Evolutionary conservation across 345 rosid genomes (phyloP), one percentile per base, ranked within the genome.

Genomic region (Dimocarpus longan): DNA sequence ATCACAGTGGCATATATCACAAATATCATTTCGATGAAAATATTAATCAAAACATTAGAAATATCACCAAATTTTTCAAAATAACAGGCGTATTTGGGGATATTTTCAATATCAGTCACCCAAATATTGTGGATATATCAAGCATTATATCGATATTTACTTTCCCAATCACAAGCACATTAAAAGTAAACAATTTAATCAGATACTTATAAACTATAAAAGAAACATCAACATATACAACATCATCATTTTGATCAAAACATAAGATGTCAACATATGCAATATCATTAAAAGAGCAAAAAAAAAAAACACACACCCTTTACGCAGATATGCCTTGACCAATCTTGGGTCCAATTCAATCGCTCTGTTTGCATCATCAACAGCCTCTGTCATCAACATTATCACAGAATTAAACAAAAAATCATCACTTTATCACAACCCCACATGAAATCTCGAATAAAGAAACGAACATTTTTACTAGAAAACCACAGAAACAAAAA

Each of bases 311-410:
- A 76, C 86, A 72, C 71, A 92, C 98, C 98, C 98, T 68, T 93
- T 93, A 18, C 94, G 91, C 75, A 90, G 80, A 64, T 90, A 90
- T 2, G 96, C 93, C 86, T 88, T 93, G 4, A 87, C 84, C 88
- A 84, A 44, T 0, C 84, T 82, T 56, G 91, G 90, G 62, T 90
- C 89, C 89, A 93, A 83, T 83, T 82, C 86, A 43, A 93, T 90
- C n/a, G 98, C 96, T 79, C 81, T 86, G 78, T 83, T 86, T 0
- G 96, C 92, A 88, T 92, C 98, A 26, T 82, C 88, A 82, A 92
- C 88, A 43, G 96, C 98, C 84, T 92, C 98, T 93, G 89, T 32
- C 82, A 12, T 82, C 80, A 80, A 64, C 6, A 46, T 28, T 70
- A 64, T 11, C 56, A 72, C 9, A 68, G 12, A 42, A 66, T 60